These are phyloP conservation scores for Melanogaster broomeanus DNA, from an alignment of 768 basidiomycete genomes.

Conservation along the genomic window DNA sequence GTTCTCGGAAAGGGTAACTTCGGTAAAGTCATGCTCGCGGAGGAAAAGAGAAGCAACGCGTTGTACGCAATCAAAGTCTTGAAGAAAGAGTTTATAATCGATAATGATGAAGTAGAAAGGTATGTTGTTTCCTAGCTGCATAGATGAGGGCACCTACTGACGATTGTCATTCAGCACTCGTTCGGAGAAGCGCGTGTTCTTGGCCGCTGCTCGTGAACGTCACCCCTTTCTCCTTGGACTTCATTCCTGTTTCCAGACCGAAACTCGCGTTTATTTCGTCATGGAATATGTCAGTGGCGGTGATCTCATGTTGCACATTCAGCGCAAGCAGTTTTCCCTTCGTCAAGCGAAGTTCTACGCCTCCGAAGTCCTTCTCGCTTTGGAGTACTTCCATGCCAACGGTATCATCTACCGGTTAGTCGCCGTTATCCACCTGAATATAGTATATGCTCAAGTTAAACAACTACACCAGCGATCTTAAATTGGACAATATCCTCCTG, in stretches of 20 bases:
- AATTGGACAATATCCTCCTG: slow-evolving; percentile 95
- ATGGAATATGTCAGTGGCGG: slow-evolving; percentile 99
- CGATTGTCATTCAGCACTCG: slow-evolving; percentile 71
- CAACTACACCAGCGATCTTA: slow-evolving; percentile 92
- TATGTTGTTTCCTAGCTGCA: slow-evolving; percentile 34
- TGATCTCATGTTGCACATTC: slow-evolving; percentile 99
- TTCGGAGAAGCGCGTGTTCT: slow-evolving; percentile 97
- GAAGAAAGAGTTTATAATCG: slow-evolving; percentile 99
- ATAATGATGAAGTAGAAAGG: slow-evolving; percentile 99
- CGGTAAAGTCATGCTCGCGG: slow-evolving; percentile 99
- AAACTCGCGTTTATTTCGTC: slow-evolving; percentile 98
- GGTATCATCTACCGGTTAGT: slow-evolving; percentile 97
- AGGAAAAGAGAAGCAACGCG: slow-evolving; percentile 89
- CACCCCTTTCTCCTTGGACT: slow-evolving; percentile 97
- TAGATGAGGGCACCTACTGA: slow-evolving; percentile 3
- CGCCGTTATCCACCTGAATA: neutral
- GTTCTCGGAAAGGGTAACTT: slow-evolving; percentile 99
- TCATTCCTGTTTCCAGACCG: slow-evolving; percentile 99
- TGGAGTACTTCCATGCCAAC: slow-evolving; percentile 98
- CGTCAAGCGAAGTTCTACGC: slow-evolving; percentile 99
- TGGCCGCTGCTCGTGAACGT: slow-evolving; percentile 94
- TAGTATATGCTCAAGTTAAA: slow-evolving; percentile 38
- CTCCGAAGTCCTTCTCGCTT: slow-evolving; percentile 89
- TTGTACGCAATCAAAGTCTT: slow-evolving; percentile 99
- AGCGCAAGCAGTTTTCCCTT: slow-evolving; percentile 97